A percentile compares a stretch with the other conserved stretches of the same genome.
These are phyloP conservation scores for Melastoma candidum DNA, from an alignment of 441 rosid genomes.

Conservation along the genomic window DNA sequence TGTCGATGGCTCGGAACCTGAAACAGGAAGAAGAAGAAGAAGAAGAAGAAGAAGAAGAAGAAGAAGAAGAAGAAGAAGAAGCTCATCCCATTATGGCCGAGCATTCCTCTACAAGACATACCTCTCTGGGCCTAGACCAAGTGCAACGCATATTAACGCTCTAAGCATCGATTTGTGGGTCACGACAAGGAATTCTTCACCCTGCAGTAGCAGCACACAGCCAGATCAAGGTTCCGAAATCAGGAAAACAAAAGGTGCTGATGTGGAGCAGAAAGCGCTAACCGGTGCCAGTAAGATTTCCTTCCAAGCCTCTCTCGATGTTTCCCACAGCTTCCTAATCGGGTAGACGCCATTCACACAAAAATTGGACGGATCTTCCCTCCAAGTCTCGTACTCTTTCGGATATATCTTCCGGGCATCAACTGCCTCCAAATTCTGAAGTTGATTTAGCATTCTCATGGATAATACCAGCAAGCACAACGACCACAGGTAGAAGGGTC, in stretches of 20 bases:
- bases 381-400: slow-evolving; percentile 42
- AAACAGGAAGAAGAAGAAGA: slow-evolving; percentile 2
- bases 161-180: slow-evolving; percentile 60
- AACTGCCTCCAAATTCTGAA: slow-evolving; percentile 67
- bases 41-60: not conserved
- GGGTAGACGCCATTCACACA: slow-evolving; percentile 52
- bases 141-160: slow-evolving; percentile 54
- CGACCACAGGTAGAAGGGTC: not conserved
- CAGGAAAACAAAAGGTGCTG: not conserved
- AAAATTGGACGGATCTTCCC: slow-evolving; percentile 56
- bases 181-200: slow-evolving; percentile 36
- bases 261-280: slow-evolving; percentile 9
- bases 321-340: slow-evolving; percentile 37
- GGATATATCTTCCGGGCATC: slow-evolving; percentile 49
- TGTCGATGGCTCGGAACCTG: slow-evolving; percentile 52
- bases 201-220: slow-evolving; percentile 28
- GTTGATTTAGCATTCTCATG: slow-evolving; percentile 23
- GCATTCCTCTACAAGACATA: slow-evolving; percentile 11
- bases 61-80: not conserved
- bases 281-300: slow-evolving; percentile 49
- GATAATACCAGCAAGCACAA: slow-evolving; percentile 4
- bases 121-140: slow-evolving; percentile 52
- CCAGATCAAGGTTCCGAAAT: slow-evolving; percentile 5
- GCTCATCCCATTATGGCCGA: not conserved
- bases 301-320: slow-evolving; percentile 59